Percentiles rank a stretch among this genome's conserved stretches.
phyloP scores from a whole-genome alignment of 208 protist genomes.

The Porcisia hertigi region DNA sequence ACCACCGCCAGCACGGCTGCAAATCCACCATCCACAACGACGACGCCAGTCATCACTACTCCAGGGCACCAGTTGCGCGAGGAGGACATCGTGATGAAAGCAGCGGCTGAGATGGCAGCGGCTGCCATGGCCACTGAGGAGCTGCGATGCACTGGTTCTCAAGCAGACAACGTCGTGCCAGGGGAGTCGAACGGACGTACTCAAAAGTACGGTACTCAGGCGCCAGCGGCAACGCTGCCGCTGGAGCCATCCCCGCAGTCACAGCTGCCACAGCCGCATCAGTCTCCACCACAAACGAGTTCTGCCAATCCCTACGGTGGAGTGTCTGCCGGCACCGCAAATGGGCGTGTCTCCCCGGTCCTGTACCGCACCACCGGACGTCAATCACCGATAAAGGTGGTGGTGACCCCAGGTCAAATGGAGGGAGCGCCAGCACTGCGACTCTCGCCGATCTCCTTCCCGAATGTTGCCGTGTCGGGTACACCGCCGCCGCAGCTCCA shows the following conservation, averaged over 20 bases:
- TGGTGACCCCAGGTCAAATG: slow-evolving; percentile 22
- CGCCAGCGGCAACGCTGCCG: background rate
- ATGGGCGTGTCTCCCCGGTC: slow-evolving; percentile 25
- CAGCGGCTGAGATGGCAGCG: slow-evolving; percentile 33
- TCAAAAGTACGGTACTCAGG: slow-evolving; percentile 11
- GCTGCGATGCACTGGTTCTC: slow-evolving; percentile 19
- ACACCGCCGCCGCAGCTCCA: slow-evolving; percentile 23
- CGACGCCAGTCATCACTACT: background rate
- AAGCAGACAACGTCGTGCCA: slow-evolving; percentile 16
- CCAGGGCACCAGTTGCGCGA: slow-evolving; percentile 21
- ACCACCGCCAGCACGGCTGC: background rate
- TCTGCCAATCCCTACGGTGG: slow-evolving; percentile 21
- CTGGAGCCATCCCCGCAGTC: slow-evolving; percentile 8
- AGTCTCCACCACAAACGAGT: background rate
- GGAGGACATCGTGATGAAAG: slow-evolving; percentile 34
- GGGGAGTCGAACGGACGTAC: slow-evolving; percentile 10
- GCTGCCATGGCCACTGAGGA: slow-evolving; percentile 27
- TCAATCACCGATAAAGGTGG: slow-evolving; percentile 28
- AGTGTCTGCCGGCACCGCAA: background rate
- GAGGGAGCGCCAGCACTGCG: slow-evolving; percentile 20
- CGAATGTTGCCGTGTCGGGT: background rate
- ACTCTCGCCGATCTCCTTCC: slow-evolving; percentile 25
- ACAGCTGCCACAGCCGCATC: slow-evolving; percentile 2
- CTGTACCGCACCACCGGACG: slow-evolving; percentile 36
- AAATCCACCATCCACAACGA: background rate